Conservation (phyloP, 768 basidiomycete species). For the Lactarius psammicola region DNA sequence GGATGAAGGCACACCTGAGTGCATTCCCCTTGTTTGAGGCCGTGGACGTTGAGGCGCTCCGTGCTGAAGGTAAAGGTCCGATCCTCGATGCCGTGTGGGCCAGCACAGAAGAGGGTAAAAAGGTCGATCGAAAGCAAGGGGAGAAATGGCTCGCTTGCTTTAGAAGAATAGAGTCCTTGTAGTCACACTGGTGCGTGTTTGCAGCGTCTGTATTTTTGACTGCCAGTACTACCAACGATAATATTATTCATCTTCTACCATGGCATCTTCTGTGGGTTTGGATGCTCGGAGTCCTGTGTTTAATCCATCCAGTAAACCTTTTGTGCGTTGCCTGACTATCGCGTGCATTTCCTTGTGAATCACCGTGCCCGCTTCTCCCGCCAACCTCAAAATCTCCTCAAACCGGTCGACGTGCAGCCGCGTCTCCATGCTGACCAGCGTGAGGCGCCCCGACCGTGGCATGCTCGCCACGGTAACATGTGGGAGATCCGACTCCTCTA, state of each 20-base stretch:
- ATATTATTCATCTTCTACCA: constrained; percentile 19
- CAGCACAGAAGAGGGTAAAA: constrained; percentile 95
- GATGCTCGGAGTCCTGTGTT: constrained; percentile 41
- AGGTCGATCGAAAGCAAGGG: constrained; percentile 89
- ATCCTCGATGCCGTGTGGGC: constrained; percentile 80
- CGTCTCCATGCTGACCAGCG: constrained; percentile 90
- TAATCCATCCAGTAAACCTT: constrained; percentile 60
- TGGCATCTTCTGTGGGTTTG: constrained; percentile 25
- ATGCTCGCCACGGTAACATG: constrained; percentile 86
- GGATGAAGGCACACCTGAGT: constrained; percentile 92
- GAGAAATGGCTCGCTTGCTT: constrained; percentile 94
- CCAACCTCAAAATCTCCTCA: constrained; percentile 81
- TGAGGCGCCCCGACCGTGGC: constrained; percentile 82
- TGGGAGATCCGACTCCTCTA: constrained; percentile 92
- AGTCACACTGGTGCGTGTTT: neutral
- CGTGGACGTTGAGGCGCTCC: constrained; percentile 71
- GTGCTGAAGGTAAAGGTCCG: constrained; percentile 69
- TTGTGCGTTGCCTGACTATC: constrained; percentile 64
- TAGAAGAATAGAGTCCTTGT: constrained; percentile 48
- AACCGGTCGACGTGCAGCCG: constrained; percentile 91
- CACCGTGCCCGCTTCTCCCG: constrained; percentile 70
- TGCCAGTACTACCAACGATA: neutral
- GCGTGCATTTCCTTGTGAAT: constrained; percentile 82
- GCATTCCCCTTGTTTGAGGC: constrained; percentile 84
- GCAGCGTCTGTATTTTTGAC: neutral